Conservation (phyloP, 371 early-diverging fungal species). For the Coemansia sp. region DNA sequence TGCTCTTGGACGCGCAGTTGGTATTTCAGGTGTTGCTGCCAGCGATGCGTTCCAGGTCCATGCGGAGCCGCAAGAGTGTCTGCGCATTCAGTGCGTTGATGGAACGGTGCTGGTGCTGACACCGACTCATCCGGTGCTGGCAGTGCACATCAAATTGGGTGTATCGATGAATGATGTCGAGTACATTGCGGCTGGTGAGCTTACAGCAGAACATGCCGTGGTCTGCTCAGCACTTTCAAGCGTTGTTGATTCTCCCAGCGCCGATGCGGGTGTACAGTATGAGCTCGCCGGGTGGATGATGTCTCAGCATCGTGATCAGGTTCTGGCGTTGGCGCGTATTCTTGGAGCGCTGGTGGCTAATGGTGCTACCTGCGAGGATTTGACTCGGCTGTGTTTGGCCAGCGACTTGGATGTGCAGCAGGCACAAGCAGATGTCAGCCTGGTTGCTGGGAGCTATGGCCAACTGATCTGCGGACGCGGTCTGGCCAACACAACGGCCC, state of each 20-base stretch:
- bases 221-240: constrained; percentile 39
- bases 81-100: constrained; percentile 33
- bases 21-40: constrained; percentile 24
- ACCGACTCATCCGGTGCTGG: constrained; percentile 48
- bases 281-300: constrained; percentile 15
- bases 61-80: constrained; percentile 28
- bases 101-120: constrained; percentile 41
- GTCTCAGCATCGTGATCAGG: constrained; percentile 11
- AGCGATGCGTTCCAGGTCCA: constrained; percentile 47
- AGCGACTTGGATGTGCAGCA: constrained; percentile 24
- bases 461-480: background rate
- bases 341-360: constrained; percentile 25
- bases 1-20: background rate
- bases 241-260: constrained; percentile 16
- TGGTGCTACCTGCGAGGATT: background rate
- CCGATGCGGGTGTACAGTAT: constrained; percentile 8
- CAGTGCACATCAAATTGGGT: constrained; percentile 9
- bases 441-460: constrained; percentile 11
- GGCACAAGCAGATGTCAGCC: constrained; percentile 23
- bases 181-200: constrained; percentile 35
- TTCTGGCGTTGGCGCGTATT: constrained; percentile 45
- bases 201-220: constrained; percentile 30
- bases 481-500: background rate
- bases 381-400: background rate
- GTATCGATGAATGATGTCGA: constrained; percentile 20